Base-by-base conservation (phyloP, 129 eudicot genomes). In the Gnaphalium uliginosum region DNA sequence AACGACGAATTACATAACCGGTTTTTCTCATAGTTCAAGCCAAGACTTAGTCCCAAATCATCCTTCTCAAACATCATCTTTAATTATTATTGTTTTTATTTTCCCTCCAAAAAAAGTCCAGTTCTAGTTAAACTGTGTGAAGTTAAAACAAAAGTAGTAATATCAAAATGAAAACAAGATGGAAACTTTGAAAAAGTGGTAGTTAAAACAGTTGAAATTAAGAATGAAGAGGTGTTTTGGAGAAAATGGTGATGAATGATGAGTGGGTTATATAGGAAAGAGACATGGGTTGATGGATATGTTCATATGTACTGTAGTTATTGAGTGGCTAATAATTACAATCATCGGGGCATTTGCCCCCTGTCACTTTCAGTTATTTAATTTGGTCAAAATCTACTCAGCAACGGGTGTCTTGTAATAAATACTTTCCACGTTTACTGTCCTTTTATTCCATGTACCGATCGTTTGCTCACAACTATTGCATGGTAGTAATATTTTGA, bases 11-110 rank as follows among this genome's bases (percentile, higher is more conserved):
- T 63, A 13, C 18, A 13, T 43, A 43, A 43, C 51, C 18, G 18
- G 53, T 61, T 10, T 83, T 66, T 3, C 51, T 43, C 46, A 37
- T 79, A 85, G 75, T 77, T 83, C 70, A 87, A 76, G 83, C 96
- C 86, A 15, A 90, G 81, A 29, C 87, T 85, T 72, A 90, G 39
- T 14, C 90, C 90, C 70, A 90, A 80, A 75, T 90, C 93, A 56
- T 86, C 85, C 27, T 78, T 84, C 23, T 76, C 82, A 72, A 69
- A 85, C 85, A 87, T 84, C 87, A 81, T 87, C 15, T 13, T 43
- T 11, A 43, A 0, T 43, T 43, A 2, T 2, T 39, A 39, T 8
- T 39, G 48, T 39, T 39, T 39, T 39, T 35, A 35, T 6, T 35
- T 8, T 39, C 4, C 3, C 48, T 33, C 37, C 37, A 33, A 33